Evolutionary conservation across 345 rosid species (phyloP), one percentile per base, ranked within the genome.

Genomic region (Sisymbrium irio): DNA sequence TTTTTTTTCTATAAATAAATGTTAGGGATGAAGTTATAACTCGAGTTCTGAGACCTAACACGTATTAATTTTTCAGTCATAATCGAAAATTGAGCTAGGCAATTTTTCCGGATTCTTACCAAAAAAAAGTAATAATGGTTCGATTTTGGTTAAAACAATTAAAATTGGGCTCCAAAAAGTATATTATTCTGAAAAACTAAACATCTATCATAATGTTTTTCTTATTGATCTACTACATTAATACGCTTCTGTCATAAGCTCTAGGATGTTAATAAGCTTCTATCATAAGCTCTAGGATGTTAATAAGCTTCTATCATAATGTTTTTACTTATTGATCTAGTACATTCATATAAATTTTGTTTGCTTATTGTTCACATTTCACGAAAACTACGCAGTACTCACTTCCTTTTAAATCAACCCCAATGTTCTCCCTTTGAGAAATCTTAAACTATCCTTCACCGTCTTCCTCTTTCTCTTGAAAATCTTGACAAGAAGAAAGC

Each of bases 351-450:
- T 37, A 19, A 60, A 1, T 58, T 1, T 54, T 40, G 6, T 50
- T 67, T 75, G 64, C 74, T 75, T 67, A 50, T 61, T 50, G 37
- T 7, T 67, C 20, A 75, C 69, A 61, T 59, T 59, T 67, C 62
- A 25, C 27, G n/a, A 51, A 54, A 58, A 36, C 28, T 25, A 39
- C 42, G 13, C 15, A 27, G 0, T 3, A 65, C 42, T 65, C 30
- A 19, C 74, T 68, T 75, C 63, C 70, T 40, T 51, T 68, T 35
- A 62, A 68, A 75, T 68, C 67, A 65, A 65, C 1, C 53, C 61
- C 74, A 20, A 9, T 30, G 30, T 13, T 65, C 65, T 65, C 33
- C 33, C n/a, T 36, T 58, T 35, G 36, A 66, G 10, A 74, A 47
- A 47, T 37, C 67, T 17, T 28, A 57, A 41, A 57, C 12, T 67